Evolutionary conservation across 441 rosid species (phyloP).

Genomic region (Gossypium schwendimanii): DNA sequence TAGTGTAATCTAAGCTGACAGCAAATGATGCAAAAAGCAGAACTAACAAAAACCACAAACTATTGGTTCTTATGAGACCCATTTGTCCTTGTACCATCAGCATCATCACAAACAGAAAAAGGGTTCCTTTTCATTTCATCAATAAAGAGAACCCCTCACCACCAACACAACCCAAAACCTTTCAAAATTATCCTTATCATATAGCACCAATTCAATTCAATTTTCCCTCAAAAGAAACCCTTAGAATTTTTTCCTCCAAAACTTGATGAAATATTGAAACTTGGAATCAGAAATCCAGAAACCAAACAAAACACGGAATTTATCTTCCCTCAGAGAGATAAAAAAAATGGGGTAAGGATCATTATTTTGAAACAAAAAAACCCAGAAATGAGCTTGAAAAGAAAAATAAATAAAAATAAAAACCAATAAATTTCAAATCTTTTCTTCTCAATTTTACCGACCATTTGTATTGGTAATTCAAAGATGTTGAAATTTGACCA

Average conservation of each 20-base stretch:
- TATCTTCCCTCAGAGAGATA: slow-evolving; percentile 14
- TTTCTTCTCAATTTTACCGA: slow-evolving; percentile 13
- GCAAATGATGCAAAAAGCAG: slow-evolving; percentile 47
- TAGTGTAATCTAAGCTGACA: slow-evolving; percentile 28
- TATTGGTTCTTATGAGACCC: slow-evolving; percentile 31
- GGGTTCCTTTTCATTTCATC: slow-evolving; percentile 50
- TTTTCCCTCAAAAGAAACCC: neutral
- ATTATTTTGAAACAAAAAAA: slow-evolving; percentile 11
- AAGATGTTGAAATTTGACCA: neutral
- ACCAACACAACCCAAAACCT: slow-evolving; percentile 25
- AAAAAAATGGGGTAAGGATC: slow-evolving; percentile 17
- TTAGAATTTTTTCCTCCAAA: slow-evolving; percentile 14
- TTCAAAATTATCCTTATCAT: slow-evolving; percentile 7
- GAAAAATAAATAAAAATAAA: neutral
- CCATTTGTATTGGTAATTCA: neutral
- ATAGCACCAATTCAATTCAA: slow-evolving; percentile 13
- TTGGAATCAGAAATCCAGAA: slow-evolving; percentile 16
- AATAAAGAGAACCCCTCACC: slow-evolving; percentile 24
- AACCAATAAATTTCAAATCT: neutral
- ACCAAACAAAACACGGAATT: slow-evolving; percentile 32
- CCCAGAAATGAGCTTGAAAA: slow-evolving; percentile 11
- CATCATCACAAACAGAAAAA: slow-evolving; percentile 24
- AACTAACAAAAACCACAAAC: slow-evolving; percentile 37
- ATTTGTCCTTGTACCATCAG: slow-evolving; percentile 41
- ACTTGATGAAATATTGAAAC: slow-evolving; percentile 25